Base-by-base conservation (phyloP, 1,139 yeast species). In the Blastobotrys illinoisensis region DNA sequence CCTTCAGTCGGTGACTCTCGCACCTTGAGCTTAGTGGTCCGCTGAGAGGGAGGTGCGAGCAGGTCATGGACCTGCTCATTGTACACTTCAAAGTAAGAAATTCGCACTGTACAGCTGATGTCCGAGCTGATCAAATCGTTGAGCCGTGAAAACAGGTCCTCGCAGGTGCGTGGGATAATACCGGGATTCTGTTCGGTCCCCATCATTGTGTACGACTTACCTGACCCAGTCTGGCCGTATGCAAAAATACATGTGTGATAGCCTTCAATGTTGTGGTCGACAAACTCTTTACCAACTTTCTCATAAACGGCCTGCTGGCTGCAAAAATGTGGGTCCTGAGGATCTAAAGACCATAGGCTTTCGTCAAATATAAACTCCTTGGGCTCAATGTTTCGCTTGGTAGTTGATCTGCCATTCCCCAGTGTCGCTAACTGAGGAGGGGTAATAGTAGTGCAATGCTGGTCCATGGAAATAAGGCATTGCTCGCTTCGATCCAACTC, bases 131-230 rank as follows among this genome's bases (percentile, higher is more conserved):
- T 55, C 20, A 82, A 68, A 16, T 72, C 62, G 0, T 70, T 65
- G 49, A 81, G 75, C 55, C 76, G 72, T 40, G 72, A 62, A 59
- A 85, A 78, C n/a, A 86, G 71, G 59, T 81, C 83, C 47, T 72
- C 64, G 50, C 86, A 78, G 2, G 84, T 72, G 52, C 79, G 66
- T 0, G 91, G 90, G 24, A 85, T 81, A 40, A 86, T 66, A 0
- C 91, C 91, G 0, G 79, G 79, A 21, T 77, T 77, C 14, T 62
- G 62, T 0, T 71, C 67, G 9, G 67, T 62, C 0, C 91, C 91
- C 84, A 84, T 81, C 90, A 86, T 85, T 1, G 91, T 84, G 62
- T 75, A 80, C 0, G 91, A 82, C 64, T 86, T 86, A 2, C 93
- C 93, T 0, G 81, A 77, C 2, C 91, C 86, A 0, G 93, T 86